phyloP scores from a whole-genome alignment of 2,329 filamentous ascomycete genomes.

The Phoma sp. region DNA sequence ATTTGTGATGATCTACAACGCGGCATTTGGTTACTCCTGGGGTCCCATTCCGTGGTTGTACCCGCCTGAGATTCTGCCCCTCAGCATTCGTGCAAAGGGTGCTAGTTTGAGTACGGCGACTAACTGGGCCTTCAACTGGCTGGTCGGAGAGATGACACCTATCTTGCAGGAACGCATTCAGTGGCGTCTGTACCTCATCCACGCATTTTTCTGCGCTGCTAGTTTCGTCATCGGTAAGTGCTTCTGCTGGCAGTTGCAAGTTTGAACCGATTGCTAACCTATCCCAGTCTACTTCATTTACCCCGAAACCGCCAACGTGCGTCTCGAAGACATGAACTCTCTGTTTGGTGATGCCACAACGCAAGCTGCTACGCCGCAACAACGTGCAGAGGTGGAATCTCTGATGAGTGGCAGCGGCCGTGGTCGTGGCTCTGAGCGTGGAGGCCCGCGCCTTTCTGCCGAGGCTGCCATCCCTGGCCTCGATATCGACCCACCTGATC shows the following conservation, averaged over 20 bases:
- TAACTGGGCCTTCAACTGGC: conserved; percentile 98
- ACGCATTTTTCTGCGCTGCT: conserved; percentile 94
- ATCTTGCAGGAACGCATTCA: conserved; percentile 89
- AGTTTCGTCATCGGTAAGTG: conserved; percentile 94
- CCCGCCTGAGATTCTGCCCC: conserved; percentile 95
- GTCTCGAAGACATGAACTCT: conserved; percentile 94
- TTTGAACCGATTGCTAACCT: conserved; percentile 26
- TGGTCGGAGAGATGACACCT: conserved; percentile 94
- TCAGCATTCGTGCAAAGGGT: conserved; percentile 96
- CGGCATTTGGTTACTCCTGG: conserved; percentile 96
- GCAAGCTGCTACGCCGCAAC: conserved; percentile 76
- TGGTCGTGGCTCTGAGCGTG: conserved; percentile 16
- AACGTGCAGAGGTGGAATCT: conserved; percentile 80
- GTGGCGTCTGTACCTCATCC: conserved; percentile 92
- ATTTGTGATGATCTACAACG: conserved; percentile 98
- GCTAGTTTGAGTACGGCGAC: conserved; percentile 94
- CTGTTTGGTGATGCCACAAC: conserved; percentile 94
- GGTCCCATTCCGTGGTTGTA: conserved; percentile 98
- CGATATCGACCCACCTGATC: conserved; percentile 77
- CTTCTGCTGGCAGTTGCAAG: background rate
- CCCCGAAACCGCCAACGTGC: conserved; percentile 93
- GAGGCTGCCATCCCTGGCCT: conserved; percentile 78
- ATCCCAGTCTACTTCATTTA: conserved; percentile 90
- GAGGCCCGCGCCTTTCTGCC: conserved; percentile 51
- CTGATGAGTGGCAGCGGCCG: conserved; percentile 72